phyloP scores from a whole-genome alignment of 169 alveolate genomes.

The Cyclospora cayetanensis region DNA sequence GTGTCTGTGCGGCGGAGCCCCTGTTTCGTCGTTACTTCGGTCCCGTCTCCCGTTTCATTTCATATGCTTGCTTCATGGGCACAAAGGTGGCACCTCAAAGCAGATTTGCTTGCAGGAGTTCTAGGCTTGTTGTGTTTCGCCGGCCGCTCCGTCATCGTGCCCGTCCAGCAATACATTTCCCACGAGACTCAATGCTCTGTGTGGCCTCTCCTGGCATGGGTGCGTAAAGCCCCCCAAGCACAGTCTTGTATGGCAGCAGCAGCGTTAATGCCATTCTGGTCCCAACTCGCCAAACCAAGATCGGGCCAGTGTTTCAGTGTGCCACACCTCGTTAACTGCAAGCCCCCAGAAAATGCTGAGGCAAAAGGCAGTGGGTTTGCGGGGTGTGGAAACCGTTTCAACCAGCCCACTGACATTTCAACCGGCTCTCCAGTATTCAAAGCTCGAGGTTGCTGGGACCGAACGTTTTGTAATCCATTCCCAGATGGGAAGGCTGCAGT shows the following conservation, averaged over 20 bases:
- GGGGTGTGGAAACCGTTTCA: neutral
- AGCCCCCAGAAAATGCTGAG: conserved; percentile 29
- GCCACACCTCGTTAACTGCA: neutral
- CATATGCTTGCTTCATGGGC: neutral
- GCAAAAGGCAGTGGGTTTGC: too few species aligned
- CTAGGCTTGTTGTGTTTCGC: neutral
- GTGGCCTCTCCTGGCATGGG: neutral
- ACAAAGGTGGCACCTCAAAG: neutral
- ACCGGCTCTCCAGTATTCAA: too few species aligned
- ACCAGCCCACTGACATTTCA: neutral
- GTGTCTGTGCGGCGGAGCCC: neutral
- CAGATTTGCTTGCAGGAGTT: conserved; percentile 7
- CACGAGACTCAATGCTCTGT: conserved; percentile 11
- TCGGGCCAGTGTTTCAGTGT: too few species aligned
- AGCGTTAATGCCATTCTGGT: conserved; percentile 3
- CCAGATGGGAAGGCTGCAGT: too few species aligned
- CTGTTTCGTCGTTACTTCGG: neutral
- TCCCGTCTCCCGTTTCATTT: neutral
- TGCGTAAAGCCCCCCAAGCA: neutral
- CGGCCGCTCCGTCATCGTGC: neutral
- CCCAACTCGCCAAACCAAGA: neutral
- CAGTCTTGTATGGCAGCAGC: conserved; percentile 7
- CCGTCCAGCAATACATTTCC: neutral
- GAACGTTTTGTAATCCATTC: too few species aligned
- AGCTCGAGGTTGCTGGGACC: too few species aligned